Percentiles rank a stretch among this genome's conserved stretches.
These are phyloP conservation scores for Phaeolepiota aurea DNA, from an alignment of 768 basidiomycete species.

Conservation along the genomic window DNA sequence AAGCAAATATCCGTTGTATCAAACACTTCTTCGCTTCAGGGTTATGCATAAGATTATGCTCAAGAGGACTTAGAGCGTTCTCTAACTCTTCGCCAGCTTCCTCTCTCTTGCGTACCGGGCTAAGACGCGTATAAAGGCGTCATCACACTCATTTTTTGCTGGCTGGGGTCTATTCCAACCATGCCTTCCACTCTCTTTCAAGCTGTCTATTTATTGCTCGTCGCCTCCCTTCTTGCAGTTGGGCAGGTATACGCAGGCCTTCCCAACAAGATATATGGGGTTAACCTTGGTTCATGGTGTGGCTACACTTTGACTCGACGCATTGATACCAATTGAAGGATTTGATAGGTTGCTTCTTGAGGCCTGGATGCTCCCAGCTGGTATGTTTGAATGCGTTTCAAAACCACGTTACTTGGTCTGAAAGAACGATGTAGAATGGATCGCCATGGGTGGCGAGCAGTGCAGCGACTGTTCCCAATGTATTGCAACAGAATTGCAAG, in stretches of 20 bases:
- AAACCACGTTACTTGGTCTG: no score
- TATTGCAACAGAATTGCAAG: constrained; percentile 62
- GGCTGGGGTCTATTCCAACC: constrained; percentile 1
- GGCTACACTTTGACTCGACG: background rate
- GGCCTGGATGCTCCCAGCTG: constrained; percentile 76
- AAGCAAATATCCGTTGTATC: no score
- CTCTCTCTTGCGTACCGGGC: background rate
- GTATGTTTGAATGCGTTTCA: no score
- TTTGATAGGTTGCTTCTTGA: constrained; percentile 60
- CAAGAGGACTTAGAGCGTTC: background rate
- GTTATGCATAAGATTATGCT: no score
- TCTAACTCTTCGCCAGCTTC: background rate
- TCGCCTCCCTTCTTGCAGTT: constrained; percentile 7
- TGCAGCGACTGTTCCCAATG: constrained; percentile 56
- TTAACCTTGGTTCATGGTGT: constrained; percentile 29
- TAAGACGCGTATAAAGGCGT: background rate
- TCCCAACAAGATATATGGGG: constrained; percentile 53
- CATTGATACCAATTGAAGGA: constrained; percentile 1
- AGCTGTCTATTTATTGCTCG: constrained; percentile 5
- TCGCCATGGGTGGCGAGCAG: constrained; percentile 59
- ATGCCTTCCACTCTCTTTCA: constrained; percentile 17
- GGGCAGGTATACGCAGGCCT: constrained; percentile 7
- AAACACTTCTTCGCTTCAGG: no score
- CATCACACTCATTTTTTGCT: background rate
- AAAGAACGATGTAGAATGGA: no score